Evolutionary conservation across 192 early-diverging fungal genomes (phyloP), one percentile per base, ranked within the genome.

Genomic region (Paraglomus occultum): DNA sequence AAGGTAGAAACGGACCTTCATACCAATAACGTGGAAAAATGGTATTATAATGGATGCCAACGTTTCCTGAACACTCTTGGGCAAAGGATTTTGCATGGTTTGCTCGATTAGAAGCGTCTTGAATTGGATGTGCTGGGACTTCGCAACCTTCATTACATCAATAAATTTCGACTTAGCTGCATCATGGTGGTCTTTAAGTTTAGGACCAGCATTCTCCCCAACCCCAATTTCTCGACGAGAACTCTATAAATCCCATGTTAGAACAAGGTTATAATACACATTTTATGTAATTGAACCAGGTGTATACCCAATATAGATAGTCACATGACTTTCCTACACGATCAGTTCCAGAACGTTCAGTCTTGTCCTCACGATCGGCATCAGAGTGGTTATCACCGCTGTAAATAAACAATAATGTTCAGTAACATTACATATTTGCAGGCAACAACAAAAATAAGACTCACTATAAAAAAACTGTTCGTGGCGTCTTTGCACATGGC

Each of bases 381-480:
- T 64, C 59, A 20, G 48, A 63, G 39, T 63, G 49, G 47, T 71
- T 71, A 51, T 71, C 70, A n/a, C 70, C 38, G 47, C 60, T 71
- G 52, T 22, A 64, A 71, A 39, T 9, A 12, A 51, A 39, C 39
- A n/a, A n/a, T 47, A 59, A 64, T 55, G 15, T 3, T 60, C 51
- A 71, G 52, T 63, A 44, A 51, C 47, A 60, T 42, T 38, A 20
- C 22, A n/a, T 42, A 49, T 18, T 49, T n/a, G 42, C 45, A 52
- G 39, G 61, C 44, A 63, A 10, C 10, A 63, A 18, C 4, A 6
- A 61, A 53, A 67, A 46, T 43, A n/a, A n/a, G n/a, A 44, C 64
- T 53, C 54, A 67, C 64, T 54, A 71, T 51, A 1, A 31, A 8
- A 61, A 71, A 31, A 51, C 51, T 31, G 57, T 51, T 39, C 44